Base-by-base conservation (phyloP, 257 asterid species). In the Forsythia suspensa region DNA sequence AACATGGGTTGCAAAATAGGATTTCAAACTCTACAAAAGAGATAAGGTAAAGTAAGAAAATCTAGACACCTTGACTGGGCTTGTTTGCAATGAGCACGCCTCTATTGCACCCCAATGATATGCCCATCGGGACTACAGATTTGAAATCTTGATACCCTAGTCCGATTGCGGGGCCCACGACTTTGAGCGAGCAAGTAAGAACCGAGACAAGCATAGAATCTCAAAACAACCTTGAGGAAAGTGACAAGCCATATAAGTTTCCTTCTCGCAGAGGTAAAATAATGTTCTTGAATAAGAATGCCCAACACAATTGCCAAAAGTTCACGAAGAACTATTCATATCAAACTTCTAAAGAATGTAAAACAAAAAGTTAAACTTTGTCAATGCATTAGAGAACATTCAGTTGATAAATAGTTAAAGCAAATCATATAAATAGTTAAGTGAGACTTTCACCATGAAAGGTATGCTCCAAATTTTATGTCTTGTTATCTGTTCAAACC, bases 61-160 rank as follows among this genome's bases (percentile, higher is more conserved):
- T 16, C 55, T 40, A 16, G 59, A 91, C 92, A 91, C 92, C 24
- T 24, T 89, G 94, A 86, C 88, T 7, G 88, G 87, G 65, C 78
- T 83, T 66, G 92, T 86, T 86, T 3, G 95, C 93, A 5, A 85
- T 77, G 46, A 90, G 92, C 71, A 80, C 82, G 24, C 48, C 95
- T 92, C 95, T 69, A 90, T 74, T 34, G 94, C 94, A 81, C 96
- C 96, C 96, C 96, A 65, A 91, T 81, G 21, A 91, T 84, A 48
- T 85, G 92, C 40, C 94, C 94, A 77, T 91, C 91, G 36, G 94
- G 90, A 81, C 92, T 87, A 76, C 91, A 88, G n/a, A 89, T 85
- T 85, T 10, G 96, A 91, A 52, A 91, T 83, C 71, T 92, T 91
- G 59, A 91, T 70, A 70, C 96, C 68, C 96, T 92, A 16, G 90